Conservation (phyloP, 345 rosid genomes). For the Arabidopsis arenosa region DNA sequence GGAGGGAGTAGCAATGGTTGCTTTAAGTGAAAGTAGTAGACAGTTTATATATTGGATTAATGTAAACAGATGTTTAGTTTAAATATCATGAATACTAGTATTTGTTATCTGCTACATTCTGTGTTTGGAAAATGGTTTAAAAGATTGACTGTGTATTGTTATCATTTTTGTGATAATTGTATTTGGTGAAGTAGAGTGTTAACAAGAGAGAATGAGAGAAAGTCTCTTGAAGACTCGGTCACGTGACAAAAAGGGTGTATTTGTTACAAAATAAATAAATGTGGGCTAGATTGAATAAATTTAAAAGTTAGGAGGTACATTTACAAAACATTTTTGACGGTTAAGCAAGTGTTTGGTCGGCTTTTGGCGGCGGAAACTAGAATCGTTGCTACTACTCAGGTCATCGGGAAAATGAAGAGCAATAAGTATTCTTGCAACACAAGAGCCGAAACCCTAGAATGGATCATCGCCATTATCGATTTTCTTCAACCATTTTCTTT, state of each 20-base stretch:
- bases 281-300: constrained; percentile 3
- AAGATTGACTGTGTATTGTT: background rate
- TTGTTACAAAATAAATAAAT: background rate
- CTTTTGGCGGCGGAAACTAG: constrained; percentile 35
- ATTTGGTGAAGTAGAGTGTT: constrained; percentile 3
- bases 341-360: constrained; percentile 15
- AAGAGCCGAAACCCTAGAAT: constrained; percentile 66
- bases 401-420: constrained; percentile 39
- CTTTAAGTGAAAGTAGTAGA: background rate
- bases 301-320: background rate
- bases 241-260: background rate
- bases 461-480: constrained; percentile 69
- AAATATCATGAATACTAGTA: background rate
- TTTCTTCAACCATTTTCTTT: constrained; percentile 64
- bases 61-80: constrained; percentile 24
- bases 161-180: background rate
- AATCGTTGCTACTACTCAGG: background rate
- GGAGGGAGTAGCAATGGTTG: background rate
- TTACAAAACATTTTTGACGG: background rate
- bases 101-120: background rate
- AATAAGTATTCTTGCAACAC: constrained; percentile 62
- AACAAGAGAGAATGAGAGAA: background rate
- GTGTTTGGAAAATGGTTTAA: background rate
- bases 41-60: background rate
- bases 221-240: background rate